A percentile compares a stretch with the other conserved stretches of the same genome.
Evolutionary conservation across 2,329 filamentous ascomycete species (phyloP).

Genomic region (Camillea tinctor): DNA sequence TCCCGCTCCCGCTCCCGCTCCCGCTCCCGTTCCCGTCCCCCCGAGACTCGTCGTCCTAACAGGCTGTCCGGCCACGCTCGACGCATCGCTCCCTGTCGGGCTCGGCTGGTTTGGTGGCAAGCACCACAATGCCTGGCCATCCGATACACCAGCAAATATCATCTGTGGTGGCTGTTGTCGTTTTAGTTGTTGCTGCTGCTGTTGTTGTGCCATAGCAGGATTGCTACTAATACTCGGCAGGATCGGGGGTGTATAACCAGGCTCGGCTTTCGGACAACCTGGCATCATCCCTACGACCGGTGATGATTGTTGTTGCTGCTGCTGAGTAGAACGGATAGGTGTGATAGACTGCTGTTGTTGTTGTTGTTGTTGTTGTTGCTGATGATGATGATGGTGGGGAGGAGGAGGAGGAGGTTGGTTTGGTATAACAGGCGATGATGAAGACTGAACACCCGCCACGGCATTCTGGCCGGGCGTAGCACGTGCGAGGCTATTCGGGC

Average conservation of each 20-base stretch:
- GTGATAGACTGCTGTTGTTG: not conserved
- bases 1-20: slow-evolving; percentile 4
- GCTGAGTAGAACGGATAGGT: not conserved
- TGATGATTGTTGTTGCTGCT: not conserved
- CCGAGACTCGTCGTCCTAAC: slow-evolving; percentile 3
- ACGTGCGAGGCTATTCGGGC: slow-evolving; percentile 45
- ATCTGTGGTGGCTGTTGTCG: slow-evolving; percentile 20
- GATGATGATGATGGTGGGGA: not conserved
- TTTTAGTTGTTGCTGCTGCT: slow-evolving; percentile 2
- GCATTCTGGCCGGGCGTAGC: slow-evolving; percentile 38
- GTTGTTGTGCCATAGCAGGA: not conserved
- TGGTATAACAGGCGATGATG: not conserved
- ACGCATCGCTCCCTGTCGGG: slow-evolving; percentile 44
- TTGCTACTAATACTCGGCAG: not conserved
- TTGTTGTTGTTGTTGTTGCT: slow-evolving; percentile 11
- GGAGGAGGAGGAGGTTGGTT: not conserved
- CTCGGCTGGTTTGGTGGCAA: slow-evolving; percentile 40
- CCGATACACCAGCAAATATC: slow-evolving; percentile 47
- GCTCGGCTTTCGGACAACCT: slow-evolving; percentile 5
- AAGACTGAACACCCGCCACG: slow-evolving; percentile 26
- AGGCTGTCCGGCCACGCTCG: slow-evolving; percentile 26
- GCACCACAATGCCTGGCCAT: slow-evolving; percentile 48
- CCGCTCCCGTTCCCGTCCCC: not conserved
- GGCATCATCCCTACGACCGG: not conserved
- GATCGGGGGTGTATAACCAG: slow-evolving; percentile 2